phyloP scores from a whole-genome alignment of 352 stramenopile species.

The Pythium angustatum region DNA sequence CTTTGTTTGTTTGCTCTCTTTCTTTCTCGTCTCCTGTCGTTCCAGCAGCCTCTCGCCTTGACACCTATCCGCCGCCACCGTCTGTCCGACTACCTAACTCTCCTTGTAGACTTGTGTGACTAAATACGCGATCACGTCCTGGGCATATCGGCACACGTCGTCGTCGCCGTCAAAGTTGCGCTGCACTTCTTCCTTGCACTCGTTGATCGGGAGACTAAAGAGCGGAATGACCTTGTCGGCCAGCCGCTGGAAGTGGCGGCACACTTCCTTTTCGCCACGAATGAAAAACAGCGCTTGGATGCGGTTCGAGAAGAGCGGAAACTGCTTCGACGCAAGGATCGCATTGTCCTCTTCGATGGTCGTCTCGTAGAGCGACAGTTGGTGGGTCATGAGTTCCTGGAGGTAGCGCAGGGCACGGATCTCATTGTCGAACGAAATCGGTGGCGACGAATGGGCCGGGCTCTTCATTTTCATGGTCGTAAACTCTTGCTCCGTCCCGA shows the following conservation, averaged over 20 bases:
- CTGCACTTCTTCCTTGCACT: constrained; percentile 72
- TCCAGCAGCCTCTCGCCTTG: no score
- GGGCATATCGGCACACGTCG: constrained; percentile 81
- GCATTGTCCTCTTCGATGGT: constrained; percentile 88
- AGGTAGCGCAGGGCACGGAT: constrained; percentile 76
- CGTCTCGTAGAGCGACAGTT: constrained; percentile 80
- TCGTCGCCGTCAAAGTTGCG: constrained; percentile 78
- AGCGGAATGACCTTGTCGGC: constrained; percentile 83
- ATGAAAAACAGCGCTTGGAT: constrained; percentile 90
- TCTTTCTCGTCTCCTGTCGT: not conserved
- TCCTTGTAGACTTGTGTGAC: constrained; percentile 81
- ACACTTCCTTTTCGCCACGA: constrained; percentile 88
- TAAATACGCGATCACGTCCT: constrained; percentile 89
- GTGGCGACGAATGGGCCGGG: constrained; percentile 72
- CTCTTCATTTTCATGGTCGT: constrained; percentile 80
- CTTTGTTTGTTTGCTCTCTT: not conserved
- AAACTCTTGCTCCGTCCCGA: constrained; percentile 84
- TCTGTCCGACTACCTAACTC: no score
- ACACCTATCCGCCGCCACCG: no score
- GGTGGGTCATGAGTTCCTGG: constrained; percentile 72
- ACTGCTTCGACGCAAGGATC: constrained; percentile 77
- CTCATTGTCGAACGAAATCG: constrained; percentile 86
- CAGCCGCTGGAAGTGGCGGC: constrained; percentile 76
- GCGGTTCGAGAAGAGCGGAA: constrained; percentile 84
- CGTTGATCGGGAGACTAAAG: constrained; percentile 68